phyloP scores from a whole-genome alignment of 495 filamentous ascomycete species.

The Lichina pygmaea region DNA sequence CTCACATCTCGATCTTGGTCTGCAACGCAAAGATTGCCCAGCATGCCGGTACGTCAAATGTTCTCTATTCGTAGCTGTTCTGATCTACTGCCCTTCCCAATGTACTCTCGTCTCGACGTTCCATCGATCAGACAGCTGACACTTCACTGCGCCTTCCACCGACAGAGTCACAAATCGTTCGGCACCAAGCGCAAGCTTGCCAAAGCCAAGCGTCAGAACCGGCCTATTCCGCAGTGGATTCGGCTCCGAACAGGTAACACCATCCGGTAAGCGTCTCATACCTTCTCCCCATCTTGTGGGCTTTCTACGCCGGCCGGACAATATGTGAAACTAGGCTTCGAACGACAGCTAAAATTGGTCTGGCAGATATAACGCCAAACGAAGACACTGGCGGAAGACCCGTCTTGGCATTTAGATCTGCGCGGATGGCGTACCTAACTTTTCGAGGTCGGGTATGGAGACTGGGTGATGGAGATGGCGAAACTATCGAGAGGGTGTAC shows the following conservation, averaged over 20 bases:
- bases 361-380: conserved; percentile 93
- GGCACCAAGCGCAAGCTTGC: conserved; percentile 99
- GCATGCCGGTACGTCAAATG: not conserved
- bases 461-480: no score
- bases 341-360: no score
- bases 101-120: not conserved
- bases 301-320: not conserved
- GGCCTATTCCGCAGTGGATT: conserved; percentile 99
- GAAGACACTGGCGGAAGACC: conserved; percentile 99
- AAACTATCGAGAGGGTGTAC: no score
- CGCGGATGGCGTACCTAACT: no score
- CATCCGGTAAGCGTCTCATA: conserved; percentile 50
- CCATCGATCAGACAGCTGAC: not conserved
- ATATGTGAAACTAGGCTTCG: no score
- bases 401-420: conserved; percentile 59
- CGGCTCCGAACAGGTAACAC: conserved; percentile 93
- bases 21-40: not conserved
- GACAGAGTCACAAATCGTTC: conserved; percentile 95
- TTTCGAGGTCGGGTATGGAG: no score
- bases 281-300: no score
- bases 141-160: not conserved
- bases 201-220: conserved; percentile 98
- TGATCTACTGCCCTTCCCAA: not conserved
- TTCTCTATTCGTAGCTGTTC: not conserved
- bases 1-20: not conserved